phyloP scores from a whole-genome alignment of 2,329 filamentous ascomycete genomes.

The Pyrenochaeta sp. region DNA sequence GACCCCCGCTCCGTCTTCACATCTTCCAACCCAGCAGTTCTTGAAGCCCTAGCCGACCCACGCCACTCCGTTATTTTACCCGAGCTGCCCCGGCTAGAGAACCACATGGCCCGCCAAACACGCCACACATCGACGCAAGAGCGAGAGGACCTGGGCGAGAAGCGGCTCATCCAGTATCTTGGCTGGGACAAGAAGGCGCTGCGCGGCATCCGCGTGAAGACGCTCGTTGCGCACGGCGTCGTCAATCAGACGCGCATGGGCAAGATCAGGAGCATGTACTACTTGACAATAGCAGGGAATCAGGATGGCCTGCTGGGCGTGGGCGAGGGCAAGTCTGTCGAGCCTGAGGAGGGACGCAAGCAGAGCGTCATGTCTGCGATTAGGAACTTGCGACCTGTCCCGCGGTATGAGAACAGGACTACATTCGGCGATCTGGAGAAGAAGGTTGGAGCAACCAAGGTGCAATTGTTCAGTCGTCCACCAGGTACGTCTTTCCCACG shows the following conservation, averaged over 20 bases:
- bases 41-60: constrained; percentile 58
- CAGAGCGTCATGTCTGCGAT: constrained; percentile 85
- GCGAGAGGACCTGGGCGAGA: constrained; percentile 55
- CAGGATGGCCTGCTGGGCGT: constrained; percentile 84
- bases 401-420: constrained; percentile 88
- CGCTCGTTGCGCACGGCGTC: constrained; percentile 76
- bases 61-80: constrained; percentile 55
- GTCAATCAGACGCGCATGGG: constrained; percentile 95
- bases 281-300: constrained; percentile 85
- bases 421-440: constrained; percentile 84
- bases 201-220: constrained; percentile 68
- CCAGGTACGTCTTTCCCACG: constrained; percentile 69
- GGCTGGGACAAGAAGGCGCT: constrained; percentile 61
- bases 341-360: constrained; percentile 69
- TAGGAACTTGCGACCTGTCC: constrained; percentile 90
- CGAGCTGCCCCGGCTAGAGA: constrained; percentile 57
- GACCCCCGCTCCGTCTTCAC: constrained; percentile 57
- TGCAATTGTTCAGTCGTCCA: constrained; percentile 81
- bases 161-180: constrained; percentile 64
- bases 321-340: constrained; percentile 87
- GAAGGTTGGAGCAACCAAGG: constrained; percentile 88
- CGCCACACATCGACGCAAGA: constrained; percentile 43
- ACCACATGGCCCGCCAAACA: constrained; percentile 46
- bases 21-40: constrained; percentile 58
- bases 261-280: constrained; percentile 81